phyloP scores from a whole-genome alignment of 192 early-diverging fungal genomes.

The Linnemannia schmuckeri region DNA sequence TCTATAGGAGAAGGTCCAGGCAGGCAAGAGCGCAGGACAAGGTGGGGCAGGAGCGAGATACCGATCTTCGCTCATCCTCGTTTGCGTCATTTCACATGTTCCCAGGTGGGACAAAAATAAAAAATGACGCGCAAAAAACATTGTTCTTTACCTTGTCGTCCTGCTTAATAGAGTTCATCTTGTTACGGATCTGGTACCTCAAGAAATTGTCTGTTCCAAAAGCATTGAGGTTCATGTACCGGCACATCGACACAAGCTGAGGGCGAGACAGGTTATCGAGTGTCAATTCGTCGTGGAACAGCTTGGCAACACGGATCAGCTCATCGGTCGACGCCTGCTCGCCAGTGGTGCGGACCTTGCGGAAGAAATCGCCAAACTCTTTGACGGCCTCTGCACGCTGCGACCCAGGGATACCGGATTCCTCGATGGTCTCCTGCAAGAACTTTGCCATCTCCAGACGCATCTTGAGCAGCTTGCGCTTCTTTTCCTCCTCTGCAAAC shows the following conservation, averaged over 20 bases:
- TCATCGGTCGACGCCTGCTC: constrained; percentile 88
- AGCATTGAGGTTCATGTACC: constrained; percentile 96
- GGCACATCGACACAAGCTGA: constrained; percentile 94
- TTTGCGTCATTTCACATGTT: not conserved
- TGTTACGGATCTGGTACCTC: constrained; percentile 90
- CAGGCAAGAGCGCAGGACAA: not conserved
- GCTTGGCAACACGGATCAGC: constrained; percentile 83
- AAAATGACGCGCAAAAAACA: not conserved
- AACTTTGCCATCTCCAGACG: constrained; percentile 96
- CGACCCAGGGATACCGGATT: constrained; percentile 73
- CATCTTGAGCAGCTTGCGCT: constrained; percentile 90
- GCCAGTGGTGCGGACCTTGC: constrained; percentile 86
- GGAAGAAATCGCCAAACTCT: constrained; percentile 82
- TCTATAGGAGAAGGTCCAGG: not conserved
- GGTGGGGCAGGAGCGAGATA: not conserved
- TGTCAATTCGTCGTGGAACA: constrained; percentile 95
- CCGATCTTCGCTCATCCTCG: not conserved
- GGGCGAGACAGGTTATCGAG: constrained; percentile 94
- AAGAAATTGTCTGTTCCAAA: constrained; percentile 98
- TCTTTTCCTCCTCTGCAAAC: constrained; percentile 92
- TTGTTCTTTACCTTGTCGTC: constrained; percentile 78
- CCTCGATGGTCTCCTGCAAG: constrained; percentile 94
- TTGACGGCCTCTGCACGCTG: constrained; percentile 70
- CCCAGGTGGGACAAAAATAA: not conserved
- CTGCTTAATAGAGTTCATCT: constrained; percentile 86